Percentiles rank a stretch among this genome's conserved stretches.
Evolutionary conservation across 345 rosid genomes (phyloP).

Genomic region (Ailanthus altissimus): DNA sequence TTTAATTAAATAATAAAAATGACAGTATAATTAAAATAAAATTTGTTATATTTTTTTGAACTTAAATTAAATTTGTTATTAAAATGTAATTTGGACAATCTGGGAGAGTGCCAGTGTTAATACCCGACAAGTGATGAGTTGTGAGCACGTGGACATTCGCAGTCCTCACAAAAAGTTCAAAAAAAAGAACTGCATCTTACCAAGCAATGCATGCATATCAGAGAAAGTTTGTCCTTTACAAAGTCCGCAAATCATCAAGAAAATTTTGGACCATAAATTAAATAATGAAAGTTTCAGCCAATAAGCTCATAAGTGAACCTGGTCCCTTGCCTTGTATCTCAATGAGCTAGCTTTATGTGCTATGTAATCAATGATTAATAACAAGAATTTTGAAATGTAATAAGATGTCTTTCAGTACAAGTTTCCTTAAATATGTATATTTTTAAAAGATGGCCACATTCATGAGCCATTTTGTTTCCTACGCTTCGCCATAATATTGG

Average conservation of each 20-base stretch:
- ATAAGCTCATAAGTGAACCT: not conserved
- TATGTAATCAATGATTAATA: conserved; percentile 12
- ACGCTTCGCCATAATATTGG: not conserved
- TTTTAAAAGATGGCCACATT: not conserved
- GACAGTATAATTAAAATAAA: too few species aligned
- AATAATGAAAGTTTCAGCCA: not conserved
- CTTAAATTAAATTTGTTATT: too few species aligned
- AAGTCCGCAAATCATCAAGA: not conserved
- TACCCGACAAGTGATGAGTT: conserved; percentile 33
- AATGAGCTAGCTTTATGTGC: not conserved
- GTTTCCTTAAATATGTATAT: not conserved
- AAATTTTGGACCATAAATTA: not conserved
- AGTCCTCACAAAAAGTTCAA: not conserved
- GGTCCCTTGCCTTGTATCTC: not conserved
- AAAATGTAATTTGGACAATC: too few species aligned
- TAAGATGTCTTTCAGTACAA: not conserved
- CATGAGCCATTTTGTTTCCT: not conserved
- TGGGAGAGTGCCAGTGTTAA: too few species aligned
- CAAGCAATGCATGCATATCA: not conserved
- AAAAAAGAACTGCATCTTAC: not conserved
- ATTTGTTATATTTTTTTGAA: too few species aligned
- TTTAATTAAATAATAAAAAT: too few species aligned
- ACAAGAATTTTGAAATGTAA: not conserved
- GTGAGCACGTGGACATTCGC: conserved; percentile 32
- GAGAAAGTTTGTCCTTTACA: conserved; percentile 15